Percentiles rank a stretch among this genome's conserved stretches.
phyloP scores from a whole-genome alignment of 495 filamentous ascomycete species.

The Aspergillus campestris region DNA sequence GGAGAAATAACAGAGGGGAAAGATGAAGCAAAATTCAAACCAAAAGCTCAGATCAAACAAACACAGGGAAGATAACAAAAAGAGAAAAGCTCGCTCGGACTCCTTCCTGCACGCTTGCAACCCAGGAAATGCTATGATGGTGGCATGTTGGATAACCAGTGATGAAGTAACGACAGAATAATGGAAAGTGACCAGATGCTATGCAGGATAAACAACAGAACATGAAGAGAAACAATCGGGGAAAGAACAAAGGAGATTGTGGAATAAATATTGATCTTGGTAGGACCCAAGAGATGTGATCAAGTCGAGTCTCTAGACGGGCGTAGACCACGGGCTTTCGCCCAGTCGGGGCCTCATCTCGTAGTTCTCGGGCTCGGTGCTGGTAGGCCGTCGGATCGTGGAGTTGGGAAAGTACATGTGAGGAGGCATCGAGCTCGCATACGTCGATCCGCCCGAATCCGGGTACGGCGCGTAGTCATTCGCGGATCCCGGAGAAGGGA shows the following conservation, averaged over 20 bases:
- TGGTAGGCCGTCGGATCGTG: conserved; percentile 58
- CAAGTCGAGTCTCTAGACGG: conserved; percentile 21
- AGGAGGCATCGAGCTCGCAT: conserved; percentile 47
- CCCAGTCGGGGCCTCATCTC: conserved; percentile 48
- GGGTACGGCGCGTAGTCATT: conserved; percentile 57
- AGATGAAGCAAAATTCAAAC: conserved; percentile 8
- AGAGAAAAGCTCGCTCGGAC: conserved; percentile 25
- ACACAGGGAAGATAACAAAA: conserved; percentile 6
- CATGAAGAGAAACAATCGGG: conserved; percentile 13
- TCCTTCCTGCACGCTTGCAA: conserved; percentile 25
- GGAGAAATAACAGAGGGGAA: conserved; percentile 6
- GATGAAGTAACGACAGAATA: conserved; percentile 15
- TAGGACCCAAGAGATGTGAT: neutral
- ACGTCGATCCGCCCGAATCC: conserved; percentile 53
- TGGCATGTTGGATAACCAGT: conserved; percentile 11
- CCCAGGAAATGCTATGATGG: conserved; percentile 17
- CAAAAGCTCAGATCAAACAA: conserved; percentile 1
- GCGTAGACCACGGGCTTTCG: conserved; percentile 34
- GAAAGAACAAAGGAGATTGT: conserved; percentile 11
- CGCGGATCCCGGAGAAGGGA: conserved; percentile 58
- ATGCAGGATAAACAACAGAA: conserved; percentile 5
- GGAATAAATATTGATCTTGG: neutral
- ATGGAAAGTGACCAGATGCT: conserved; percentile 6
- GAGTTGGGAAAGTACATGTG: conserved; percentile 57
- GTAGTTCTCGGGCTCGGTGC: conserved; percentile 62